A percentile compares a stretch with the other conserved stretches of the same genome.
These are phyloP conservation scores for Ogataea polymorpha DNA, from an alignment of 805 yeast species.

Conservation along the genomic window DNA sequence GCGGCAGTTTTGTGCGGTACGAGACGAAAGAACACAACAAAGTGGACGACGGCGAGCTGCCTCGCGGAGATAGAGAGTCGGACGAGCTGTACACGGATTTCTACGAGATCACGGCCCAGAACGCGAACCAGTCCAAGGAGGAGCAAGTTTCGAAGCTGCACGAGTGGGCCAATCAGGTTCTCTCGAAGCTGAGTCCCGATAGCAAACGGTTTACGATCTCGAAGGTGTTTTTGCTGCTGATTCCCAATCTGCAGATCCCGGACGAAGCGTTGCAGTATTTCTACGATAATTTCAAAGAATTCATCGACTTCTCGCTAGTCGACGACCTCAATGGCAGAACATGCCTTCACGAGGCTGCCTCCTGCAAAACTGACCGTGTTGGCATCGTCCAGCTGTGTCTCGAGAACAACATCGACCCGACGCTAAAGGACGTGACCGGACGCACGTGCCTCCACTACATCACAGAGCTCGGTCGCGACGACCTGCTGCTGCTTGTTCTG, in stretches of 20 bases:
- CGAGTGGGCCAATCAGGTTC: constrained; percentile 43
- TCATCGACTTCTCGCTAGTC: constrained; percentile 58
- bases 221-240: constrained; percentile 67
- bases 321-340: constrained; percentile 76
- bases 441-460: constrained; percentile 88
- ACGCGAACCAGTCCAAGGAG: constrained; percentile 37
- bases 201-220: constrained; percentile 51
- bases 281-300: constrained; percentile 45
- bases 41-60: neutral
- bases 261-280: constrained; percentile 54
- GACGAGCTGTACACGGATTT: constrained; percentile 75
- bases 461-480: constrained; percentile 53
- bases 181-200: constrained; percentile 39
- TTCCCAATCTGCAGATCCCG: constrained; percentile 61
- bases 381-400: constrained; percentile 28
- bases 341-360: constrained; percentile 67
- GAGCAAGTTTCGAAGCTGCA: constrained; percentile 29
- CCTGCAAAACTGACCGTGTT: constrained; percentile 26
- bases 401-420: constrained; percentile 24
- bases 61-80: constrained; percentile 35
- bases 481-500: constrained; percentile 37
- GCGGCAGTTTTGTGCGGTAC: constrained; percentile 31
- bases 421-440: constrained; percentile 61
- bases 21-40: constrained; percentile 14
- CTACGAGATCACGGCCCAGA: constrained; percentile 35